Percentiles rank a stretch among this genome's conserved stretches.
phyloP scores from a whole-genome alignment of 1,284 basidiomycete genomes.

The Athelia psychrophila region DNA sequence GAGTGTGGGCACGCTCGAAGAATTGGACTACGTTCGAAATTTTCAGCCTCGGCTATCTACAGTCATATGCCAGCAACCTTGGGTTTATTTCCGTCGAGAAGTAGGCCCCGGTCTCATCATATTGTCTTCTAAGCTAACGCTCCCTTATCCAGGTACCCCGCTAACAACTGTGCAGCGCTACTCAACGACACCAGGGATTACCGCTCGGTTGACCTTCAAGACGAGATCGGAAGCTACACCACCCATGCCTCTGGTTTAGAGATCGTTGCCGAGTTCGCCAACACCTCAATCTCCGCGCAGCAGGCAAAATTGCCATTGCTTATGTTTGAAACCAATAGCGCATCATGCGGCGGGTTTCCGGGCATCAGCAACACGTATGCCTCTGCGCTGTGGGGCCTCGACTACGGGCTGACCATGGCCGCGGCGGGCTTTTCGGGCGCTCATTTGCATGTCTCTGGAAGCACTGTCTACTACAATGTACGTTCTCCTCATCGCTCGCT shows the following conservation, averaged over 20 bases:
- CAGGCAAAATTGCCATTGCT: slow-evolving; percentile 48
- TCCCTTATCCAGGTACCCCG: slow-evolving; percentile 23
- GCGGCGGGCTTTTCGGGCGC: slow-evolving; percentile 33
- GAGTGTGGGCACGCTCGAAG: slow-evolving; percentile 50
- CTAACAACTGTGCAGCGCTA: slow-evolving; percentile 56
- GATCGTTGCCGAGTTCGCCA: slow-evolving; percentile 50
- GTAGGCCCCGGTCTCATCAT: slow-evolving; percentile 18
- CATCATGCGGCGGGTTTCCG: slow-evolving; percentile 66
- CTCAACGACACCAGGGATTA: slow-evolving; percentile 32
- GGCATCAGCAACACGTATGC: slow-evolving; percentile 32
- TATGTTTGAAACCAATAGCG: slow-evolving; percentile 74
- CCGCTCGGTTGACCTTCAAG: slow-evolving; percentile 42
- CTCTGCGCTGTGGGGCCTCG: slow-evolving; percentile 44
- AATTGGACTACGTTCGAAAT: slow-evolving; percentile 48
- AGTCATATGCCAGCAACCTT: slow-evolving; percentile 42
- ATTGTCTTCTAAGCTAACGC: no score
- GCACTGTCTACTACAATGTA: slow-evolving; percentile 40
- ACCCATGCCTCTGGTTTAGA: slow-evolving; percentile 48
- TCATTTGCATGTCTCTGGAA: slow-evolving; percentile 37
- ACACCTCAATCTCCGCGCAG: slow-evolving; percentile 44
- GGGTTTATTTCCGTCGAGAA: slow-evolving; percentile 48
- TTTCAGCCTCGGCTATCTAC: slow-evolving; percentile 35
- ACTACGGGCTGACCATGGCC: slow-evolving; percentile 36
- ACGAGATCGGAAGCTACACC: slow-evolving; percentile 53
- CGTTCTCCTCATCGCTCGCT: slow-evolving; percentile 7